phyloP scores from a whole-genome alignment of 225 moss, liverwort and hornwort genomes.

The Lunularia cruciata region DNA sequence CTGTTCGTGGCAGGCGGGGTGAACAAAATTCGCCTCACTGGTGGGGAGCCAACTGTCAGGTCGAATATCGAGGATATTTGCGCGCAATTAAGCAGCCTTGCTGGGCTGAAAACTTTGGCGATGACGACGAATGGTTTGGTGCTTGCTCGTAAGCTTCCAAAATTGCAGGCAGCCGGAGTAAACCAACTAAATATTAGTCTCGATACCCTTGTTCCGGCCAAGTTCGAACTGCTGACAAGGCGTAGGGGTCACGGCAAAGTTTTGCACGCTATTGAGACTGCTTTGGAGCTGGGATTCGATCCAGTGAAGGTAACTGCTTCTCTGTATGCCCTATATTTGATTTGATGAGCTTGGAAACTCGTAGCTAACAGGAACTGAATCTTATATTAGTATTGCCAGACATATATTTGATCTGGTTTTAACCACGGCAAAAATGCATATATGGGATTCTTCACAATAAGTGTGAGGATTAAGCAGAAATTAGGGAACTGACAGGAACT shows the following conservation, averaged over 20 bases:
- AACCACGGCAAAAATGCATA: too few species aligned
- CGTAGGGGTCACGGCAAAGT: conserved; percentile 89
- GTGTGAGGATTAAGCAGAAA: too few species aligned
- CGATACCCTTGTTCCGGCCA: conserved; percentile 89
- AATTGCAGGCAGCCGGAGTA: conserved; percentile 74
- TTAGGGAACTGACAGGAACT: too few species aligned
- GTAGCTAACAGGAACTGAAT: too few species aligned
- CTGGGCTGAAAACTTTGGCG: conserved; percentile 76
- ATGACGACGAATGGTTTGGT: conserved; percentile 98
- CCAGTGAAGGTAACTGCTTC: conserved; percentile 70
- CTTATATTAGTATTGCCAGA: too few species aligned
- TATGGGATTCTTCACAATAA: too few species aligned
- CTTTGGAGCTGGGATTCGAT: conserved; percentile 76
- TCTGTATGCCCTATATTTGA: background rate
- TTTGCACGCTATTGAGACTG: conserved; percentile 67
- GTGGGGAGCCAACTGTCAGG: conserved; percentile 91
- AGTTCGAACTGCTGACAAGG: conserved; percentile 88
- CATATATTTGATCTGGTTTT: too few species aligned
- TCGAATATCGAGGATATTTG: conserved; percentile 88
- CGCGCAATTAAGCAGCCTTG: conserved; percentile 53
- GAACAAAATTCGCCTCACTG: conserved; percentile 88
- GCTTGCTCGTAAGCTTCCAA: conserved; percentile 71
- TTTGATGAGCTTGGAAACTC: too few species aligned
- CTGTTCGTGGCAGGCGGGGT: conserved; percentile 92
- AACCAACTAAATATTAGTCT: conserved; percentile 85